Evolutionary conservation across 2,329 filamentous ascomycete species (phyloP).

Genomic region (Penicillium frequentans): DNA sequence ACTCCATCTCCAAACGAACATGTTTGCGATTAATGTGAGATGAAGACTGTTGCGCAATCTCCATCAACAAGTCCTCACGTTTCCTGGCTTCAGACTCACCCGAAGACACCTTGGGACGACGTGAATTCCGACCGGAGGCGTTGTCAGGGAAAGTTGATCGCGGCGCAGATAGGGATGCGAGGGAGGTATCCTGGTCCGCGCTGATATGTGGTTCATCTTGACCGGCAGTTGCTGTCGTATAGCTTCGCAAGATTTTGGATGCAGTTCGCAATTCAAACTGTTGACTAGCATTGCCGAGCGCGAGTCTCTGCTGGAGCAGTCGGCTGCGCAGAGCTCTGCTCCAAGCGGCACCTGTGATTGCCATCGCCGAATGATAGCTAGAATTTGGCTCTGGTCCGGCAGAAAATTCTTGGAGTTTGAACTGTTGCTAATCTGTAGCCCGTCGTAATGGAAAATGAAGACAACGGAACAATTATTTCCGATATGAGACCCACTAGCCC

Average conservation of each 20-base stretch:
- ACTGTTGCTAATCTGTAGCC: background rate
- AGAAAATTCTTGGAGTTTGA: background rate
- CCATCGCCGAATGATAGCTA: slow-evolving; percentile 8
- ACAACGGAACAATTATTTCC: background rate
- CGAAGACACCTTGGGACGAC: background rate
- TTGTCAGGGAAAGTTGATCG: background rate
- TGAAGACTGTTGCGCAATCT: slow-evolving; percentile 5
- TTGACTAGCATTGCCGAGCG: background rate
- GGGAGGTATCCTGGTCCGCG: background rate
- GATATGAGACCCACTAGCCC: background rate
- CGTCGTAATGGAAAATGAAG: background rate
- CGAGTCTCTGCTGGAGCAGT: slow-evolving; percentile 8
- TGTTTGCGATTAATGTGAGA: background rate
- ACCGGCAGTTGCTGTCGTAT: background rate
- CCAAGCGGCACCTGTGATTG: slow-evolving; percentile 15
- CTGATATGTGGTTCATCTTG: background rate
- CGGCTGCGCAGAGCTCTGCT: slow-evolving; percentile 24
- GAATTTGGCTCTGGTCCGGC: background rate
- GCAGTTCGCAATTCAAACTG: background rate
- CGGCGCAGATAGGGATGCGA: background rate
- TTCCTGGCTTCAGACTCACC: background rate
- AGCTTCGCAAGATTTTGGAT: background rate
- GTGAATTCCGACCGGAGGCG: background rate
- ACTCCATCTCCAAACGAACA: background rate
- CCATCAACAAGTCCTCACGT: slow-evolving; percentile 9